These are phyloP conservation scores for Phytopythium chamaehyphon DNA, from an alignment of 352 stramenopile genomes.

Conservation along the genomic window DNA sequence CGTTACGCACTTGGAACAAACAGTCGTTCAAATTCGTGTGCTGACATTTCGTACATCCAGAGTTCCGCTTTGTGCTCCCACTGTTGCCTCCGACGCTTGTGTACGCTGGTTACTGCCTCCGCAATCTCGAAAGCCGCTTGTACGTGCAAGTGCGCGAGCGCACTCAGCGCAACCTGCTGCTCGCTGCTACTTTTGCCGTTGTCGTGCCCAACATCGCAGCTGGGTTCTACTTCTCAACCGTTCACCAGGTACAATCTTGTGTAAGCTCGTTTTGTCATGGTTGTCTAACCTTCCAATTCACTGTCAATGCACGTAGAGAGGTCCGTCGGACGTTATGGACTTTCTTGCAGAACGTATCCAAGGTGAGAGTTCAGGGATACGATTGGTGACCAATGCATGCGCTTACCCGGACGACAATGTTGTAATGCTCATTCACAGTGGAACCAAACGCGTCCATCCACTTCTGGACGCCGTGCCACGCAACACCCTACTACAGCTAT, in stretches of 20 bases:
- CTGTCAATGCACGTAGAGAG: slow-evolving; percentile 30
- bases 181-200: slow-evolving; percentile 39
- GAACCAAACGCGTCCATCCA: slow-evolving; percentile 54
- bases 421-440: slow-evolving; percentile 10
- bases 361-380: slow-evolving; percentile 27
- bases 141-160: slow-evolving; percentile 51
- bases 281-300: neutral
- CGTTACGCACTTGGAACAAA: neutral
- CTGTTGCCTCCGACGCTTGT: slow-evolving; percentile 67
- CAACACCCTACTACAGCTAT: slow-evolving; percentile 86
- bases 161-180: slow-evolving; percentile 55
- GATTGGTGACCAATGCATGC: neutral
- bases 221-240: slow-evolving; percentile 67
- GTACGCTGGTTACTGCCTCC: slow-evolving; percentile 71
- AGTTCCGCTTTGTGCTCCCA: slow-evolving; percentile 85
- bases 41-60: slow-evolving; percentile 14
- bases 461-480: slow-evolving; percentile 84
- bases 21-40: neutral
- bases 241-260: slow-evolving; percentile 42
- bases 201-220: slow-evolving; percentile 61
- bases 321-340: slow-evolving; percentile 78
- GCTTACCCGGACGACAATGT: neutral
- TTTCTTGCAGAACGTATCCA: slow-evolving; percentile 49
- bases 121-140: slow-evolving; percentile 59
- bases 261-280: too few species aligned